Evolutionary conservation across 1,284 basidiomycete genomes (phyloP), one percentile per base, ranked within the genome.

Genomic region (Rhodofomes roseus): DNA sequence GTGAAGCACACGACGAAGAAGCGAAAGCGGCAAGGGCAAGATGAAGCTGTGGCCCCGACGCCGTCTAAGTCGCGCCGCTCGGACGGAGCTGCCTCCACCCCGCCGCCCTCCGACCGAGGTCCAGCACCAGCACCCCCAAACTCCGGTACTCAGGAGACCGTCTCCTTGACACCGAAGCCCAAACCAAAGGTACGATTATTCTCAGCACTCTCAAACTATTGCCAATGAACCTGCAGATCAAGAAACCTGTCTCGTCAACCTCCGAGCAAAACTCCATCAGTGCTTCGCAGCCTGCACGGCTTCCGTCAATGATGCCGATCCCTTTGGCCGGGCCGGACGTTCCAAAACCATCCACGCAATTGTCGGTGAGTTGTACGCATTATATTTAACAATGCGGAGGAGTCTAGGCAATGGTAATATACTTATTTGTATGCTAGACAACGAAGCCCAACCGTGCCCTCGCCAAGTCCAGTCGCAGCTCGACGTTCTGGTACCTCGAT

Each of bases 401-500:
- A n/a, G n/a, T n/a, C n/a, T n/a, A n/a, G n/a, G n/a, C 16, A n/a
- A 12, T 1, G 20, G 34, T 16, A 4, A n/a, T 27, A 4, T 4
- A 34, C 31, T 9, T 44, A 20, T 14, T 44, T 16, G 1, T n/a
- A n/a, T 16, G 14, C 2, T 31, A 34, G 23, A 44, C 7, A 8
- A 22, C 31, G 1, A 52, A 36, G 22, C 50, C 22, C 14, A 48
- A 2, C 11, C 48, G 57, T 4, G 46, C 40, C 6, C 40, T 54
- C 36, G 43, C 25, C 51, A 31, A 40, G 16, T 25, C 57, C 4
- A 20, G 20, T n/a, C 62, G 58, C 8, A 68, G 70, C 51, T 41
- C 55, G 1, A 62, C 62, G 8, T 76, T 73, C 59, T 77, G 76
- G 75, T 66, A 69, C 36, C 66, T 73, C 2, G 77, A 78, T 56